phyloP scores from a whole-genome alignment of 495 filamentous ascomycete genomes.

The Xylaria cubensis region DNA sequence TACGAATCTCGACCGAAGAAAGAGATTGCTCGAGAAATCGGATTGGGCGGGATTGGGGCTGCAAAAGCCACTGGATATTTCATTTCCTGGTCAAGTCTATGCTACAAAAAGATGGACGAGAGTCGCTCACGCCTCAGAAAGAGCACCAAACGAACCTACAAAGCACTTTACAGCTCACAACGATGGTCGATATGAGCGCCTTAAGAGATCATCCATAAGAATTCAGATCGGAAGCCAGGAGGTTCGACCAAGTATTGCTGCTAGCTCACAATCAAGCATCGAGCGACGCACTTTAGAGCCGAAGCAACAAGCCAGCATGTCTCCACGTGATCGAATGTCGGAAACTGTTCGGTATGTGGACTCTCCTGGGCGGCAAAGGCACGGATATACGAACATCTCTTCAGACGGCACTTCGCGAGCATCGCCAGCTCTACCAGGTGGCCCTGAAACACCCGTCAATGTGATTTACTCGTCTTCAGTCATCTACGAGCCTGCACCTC shows the following conservation, averaged over 20 bases:
- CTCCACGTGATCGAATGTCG: slow-evolving; percentile 23
- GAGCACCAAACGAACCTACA: background rate
- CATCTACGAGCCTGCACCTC: slow-evolving; percentile 38
- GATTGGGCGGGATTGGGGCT: slow-evolving; percentile 41
- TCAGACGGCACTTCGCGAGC: background rate
- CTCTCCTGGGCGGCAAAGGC: background rate
- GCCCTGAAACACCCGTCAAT: slow-evolving; percentile 30
- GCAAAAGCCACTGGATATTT: slow-evolving; percentile 39
- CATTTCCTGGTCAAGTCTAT: slow-evolving; percentile 36
- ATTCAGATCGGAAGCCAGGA: slow-evolving; percentile 51
- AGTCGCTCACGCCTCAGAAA: slow-evolving; percentile 21
- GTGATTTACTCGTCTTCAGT: slow-evolving; percentile 34
- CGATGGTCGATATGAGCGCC: background rate
- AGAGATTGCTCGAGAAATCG: slow-evolving; percentile 33
- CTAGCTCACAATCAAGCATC: slow-evolving; percentile 25
- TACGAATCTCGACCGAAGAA: slow-evolving; percentile 33
- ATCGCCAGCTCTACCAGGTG: background rate
- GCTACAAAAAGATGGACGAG: slow-evolving; percentile 34
- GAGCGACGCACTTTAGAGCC: slow-evolving; percentile 26
- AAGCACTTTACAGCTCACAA: background rate
- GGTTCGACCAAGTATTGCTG: slow-evolving; percentile 34
- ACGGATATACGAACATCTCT: background rate
- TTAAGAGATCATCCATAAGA: slow-evolving; percentile 26
- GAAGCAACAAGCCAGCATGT: background rate
- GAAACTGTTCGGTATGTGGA: slow-evolving; percentile 22